These are phyloP conservation scores for Nematocida sp. DNA, from an alignment of 371 early-diverging fungal genomes.

Conservation along the genomic window DNA sequence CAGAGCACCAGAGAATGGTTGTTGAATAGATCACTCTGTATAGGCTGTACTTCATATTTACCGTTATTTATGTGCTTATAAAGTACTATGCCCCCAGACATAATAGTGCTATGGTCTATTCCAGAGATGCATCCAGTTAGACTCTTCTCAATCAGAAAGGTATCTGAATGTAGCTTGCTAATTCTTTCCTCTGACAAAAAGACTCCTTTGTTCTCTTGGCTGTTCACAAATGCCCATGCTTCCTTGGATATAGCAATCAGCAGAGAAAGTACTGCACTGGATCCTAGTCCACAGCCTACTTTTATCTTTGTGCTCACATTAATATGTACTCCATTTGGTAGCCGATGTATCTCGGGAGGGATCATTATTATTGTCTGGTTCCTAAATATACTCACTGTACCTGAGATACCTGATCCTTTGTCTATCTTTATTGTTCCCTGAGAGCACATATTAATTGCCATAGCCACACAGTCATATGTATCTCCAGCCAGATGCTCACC, in stretches of 20 bases:
- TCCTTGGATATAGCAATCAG: not conserved
- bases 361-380: not conserved
- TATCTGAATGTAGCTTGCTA: not conserved
- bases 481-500: not conserved
- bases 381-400: not conserved
- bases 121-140: not conserved
- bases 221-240: not conserved
- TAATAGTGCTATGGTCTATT: not conserved
- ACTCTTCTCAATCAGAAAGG: not conserved
- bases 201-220: not conserved
- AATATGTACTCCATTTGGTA: not conserved
- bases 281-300: slow-evolving; percentile 7
- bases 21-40: not conserved
- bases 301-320: not conserved
- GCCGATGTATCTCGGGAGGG: not conserved
- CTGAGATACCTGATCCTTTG: not conserved
- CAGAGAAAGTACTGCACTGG: not conserved
- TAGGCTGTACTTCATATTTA: not conserved
- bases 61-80: not conserved
- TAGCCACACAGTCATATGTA: not conserved
- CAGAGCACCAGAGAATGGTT: not conserved
- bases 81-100: not conserved
- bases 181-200: not conserved
- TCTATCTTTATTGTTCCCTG: not conserved
- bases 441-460: not conserved